Evolutionary conservation across 805 yeast genomes (phyloP).

Genomic region (Candida montana): DNA sequence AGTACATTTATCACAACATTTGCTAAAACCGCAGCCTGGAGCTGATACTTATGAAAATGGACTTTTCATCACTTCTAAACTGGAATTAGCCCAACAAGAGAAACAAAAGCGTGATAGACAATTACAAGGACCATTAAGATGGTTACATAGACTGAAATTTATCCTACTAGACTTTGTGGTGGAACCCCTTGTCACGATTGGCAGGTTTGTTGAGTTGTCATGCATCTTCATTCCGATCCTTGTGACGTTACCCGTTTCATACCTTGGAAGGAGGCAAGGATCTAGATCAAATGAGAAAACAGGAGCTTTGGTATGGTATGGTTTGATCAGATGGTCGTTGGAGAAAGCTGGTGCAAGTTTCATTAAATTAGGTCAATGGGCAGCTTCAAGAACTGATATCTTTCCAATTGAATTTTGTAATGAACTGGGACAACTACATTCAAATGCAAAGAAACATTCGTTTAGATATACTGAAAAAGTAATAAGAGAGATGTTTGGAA

Average conservation of each 20-base stretch:
- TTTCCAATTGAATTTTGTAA: constrained; percentile 76
- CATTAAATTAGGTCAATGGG: constrained; percentile 96
- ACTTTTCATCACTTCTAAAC: constrained; percentile 53
- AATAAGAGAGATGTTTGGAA: constrained; percentile 51
- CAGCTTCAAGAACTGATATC: constrained; percentile 93
- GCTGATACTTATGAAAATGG: constrained; percentile 72
- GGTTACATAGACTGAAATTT: constrained; percentile 37
- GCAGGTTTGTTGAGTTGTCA: constrained; percentile 66
- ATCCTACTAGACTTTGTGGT: constrained; percentile 46
- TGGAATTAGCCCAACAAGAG: constrained; percentile 37
- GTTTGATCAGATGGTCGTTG: constrained; percentile 54
- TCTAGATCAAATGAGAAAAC: constrained; percentile 36
- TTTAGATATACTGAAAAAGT: constrained; percentile 52
- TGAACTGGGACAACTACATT: constrained; percentile 72
- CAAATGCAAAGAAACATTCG: constrained; percentile 75
- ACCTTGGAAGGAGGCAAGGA: constrained; percentile 22
- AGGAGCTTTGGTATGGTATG: constrained; percentile 73
- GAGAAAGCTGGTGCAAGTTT: constrained; percentile 92
- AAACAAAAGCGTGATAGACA: too few relatives aligned
- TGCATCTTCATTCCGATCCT: constrained; percentile 67
- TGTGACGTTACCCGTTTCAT: constrained; percentile 52
- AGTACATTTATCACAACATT: not conserved
- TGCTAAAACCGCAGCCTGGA: constrained; percentile 32
- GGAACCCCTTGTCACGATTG: constrained; percentile 65
- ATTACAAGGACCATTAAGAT: constrained; percentile 32